A percentile compares a stretch with the other conserved stretches of the same genome.
phyloP scores from a whole-genome alignment of 495 filamentous ascomycete species.

The Filosporella fistucella region DNA sequence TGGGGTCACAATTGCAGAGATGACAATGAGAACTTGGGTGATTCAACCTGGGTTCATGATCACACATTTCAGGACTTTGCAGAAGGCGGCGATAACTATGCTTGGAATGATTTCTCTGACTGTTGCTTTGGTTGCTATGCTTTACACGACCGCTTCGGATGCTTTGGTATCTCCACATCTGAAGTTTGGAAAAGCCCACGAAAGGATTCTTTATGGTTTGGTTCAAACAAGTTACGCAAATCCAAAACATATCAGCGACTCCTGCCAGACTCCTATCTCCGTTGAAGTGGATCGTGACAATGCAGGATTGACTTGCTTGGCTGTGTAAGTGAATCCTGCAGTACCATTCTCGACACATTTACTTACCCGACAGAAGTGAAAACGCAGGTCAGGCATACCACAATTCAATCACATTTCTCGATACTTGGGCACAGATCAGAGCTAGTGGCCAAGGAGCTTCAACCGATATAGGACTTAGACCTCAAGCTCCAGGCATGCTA shows the following conservation, averaged over 20 bases:
- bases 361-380: no score
- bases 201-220: slow-evolving; percentile 41
- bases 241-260: slow-evolving; percentile 38
- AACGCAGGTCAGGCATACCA: no score
- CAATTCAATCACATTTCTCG: slow-evolving; percentile 42
- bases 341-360: neutral
- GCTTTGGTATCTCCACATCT: slow-evolving; percentile 66
- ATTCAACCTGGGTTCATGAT: slow-evolving; percentile 55
- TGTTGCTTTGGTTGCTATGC: slow-evolving; percentile 55
- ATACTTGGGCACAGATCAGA: slow-evolving; percentile 42
- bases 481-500: slow-evolving; percentile 48
- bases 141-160: slow-evolving; percentile 72
- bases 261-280: slow-evolving; percentile 58
- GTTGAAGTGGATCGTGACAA: slow-evolving; percentile 27
- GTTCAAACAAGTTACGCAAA: slow-evolving; percentile 59
- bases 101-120: slow-evolving; percentile 54
- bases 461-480: slow-evolving; percentile 36
- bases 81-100: slow-evolving; percentile 53
- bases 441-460: slow-evolving; percentile 31
- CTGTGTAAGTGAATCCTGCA: no score
- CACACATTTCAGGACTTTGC: slow-evolving; percentile 58
- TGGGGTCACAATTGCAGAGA: slow-evolving; percentile 68
- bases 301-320: slow-evolving; percentile 51
- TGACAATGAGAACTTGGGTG: slow-evolving; percentile 57
- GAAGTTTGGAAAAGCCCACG: slow-evolving; percentile 41